A percentile compares a stretch with the other conserved stretches of the same genome.
Conservation (phyloP, 148 eudicot genomes). For the Tetragonia tetragonoides region DNA sequence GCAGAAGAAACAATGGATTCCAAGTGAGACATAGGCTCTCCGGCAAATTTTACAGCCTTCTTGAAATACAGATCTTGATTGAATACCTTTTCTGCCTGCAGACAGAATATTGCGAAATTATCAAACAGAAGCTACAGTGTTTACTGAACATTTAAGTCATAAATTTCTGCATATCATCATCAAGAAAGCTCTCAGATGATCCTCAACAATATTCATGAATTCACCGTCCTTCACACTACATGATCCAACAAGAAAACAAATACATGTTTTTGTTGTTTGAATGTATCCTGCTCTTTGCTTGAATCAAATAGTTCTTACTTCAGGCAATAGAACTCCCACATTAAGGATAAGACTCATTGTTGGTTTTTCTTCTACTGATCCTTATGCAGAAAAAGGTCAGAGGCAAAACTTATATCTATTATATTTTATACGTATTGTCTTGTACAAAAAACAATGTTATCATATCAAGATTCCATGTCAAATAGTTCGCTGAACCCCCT, state of each 20-base stretch:
- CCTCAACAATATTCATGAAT: background rate
- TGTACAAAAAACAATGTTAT: background rate
- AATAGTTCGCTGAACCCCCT: too few species aligned
- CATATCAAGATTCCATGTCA: background rate
- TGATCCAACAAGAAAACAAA: background rate
- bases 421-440: too few species aligned
- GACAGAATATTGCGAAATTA: background rate
- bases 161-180: background rate
- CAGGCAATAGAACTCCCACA: background rate
- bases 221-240: background rate
- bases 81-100: slow-evolving; percentile 48
- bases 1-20: slow-evolving; percentile 52
- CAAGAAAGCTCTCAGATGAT: background rate
- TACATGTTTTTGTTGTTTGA: too few species aligned
- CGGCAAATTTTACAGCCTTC: slow-evolving; percentile 43
- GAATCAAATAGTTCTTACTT: background rate
- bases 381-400: background rate
- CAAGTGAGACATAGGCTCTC: slow-evolving; percentile 48
- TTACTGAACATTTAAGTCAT: background rate
- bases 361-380: background rate
- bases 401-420: too few species aligned
- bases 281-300: background rate
- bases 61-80: slow-evolving; percentile 49
- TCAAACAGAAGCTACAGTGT: background rate
- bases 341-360: too few species aligned